Evolutionary conservation across 768 basidiomycete species (phyloP), one percentile per base, ranked within the genome.

Genomic region (Pulveroboletus sp.): DNA sequence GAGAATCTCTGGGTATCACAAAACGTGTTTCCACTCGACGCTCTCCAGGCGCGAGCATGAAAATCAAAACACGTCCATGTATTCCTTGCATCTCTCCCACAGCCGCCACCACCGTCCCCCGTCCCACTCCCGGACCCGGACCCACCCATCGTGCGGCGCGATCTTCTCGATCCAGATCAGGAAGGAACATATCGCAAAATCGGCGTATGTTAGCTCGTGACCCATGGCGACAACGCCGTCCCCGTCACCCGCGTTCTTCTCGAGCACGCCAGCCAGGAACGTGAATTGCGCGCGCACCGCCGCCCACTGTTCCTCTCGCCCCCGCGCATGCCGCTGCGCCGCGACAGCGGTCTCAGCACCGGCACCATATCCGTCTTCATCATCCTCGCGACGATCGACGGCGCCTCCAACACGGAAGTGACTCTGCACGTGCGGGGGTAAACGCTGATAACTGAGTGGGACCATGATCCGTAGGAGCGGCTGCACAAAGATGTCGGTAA

Each of bases 101-200:
- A 89, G 67, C 40, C 76, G 69, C 43, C 72, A 68, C 86, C 86
- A 89, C 38, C 86, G 64, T 4, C 86, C 85, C 4, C 72, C 74
- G 58, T 85, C 82, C 86, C 86, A 89, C 26, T 77, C 74, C 43
- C 79, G 68, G n/a, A 89, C 75, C 46, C 80, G 69, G 21, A 74
- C 70, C 86, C 86, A 89, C 12, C 82, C 84, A 54, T 88, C 84
- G 49, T 83, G 80, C n/a, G 83, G 76, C 4, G 84, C 78, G 61
- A 88, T 79, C 42, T 78, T 73, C 62, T 87, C 81, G 37, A 88
- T 82, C 85, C 85, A 89, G 40, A 88, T 76, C 37, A 89, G 66
- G 15, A 85, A 76, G 0, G 86, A 79, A 56, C 84, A 86, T 18
- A 89, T 66, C 5, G 83, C 80, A 60, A 89, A 88, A 57, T 89